A percentile compares a stretch with the other conserved stretches of the same genome.
Evolutionary conservation across 441 rosid genomes (phyloP).

Genomic region (Bocquillonia castaneifolia): DNA sequence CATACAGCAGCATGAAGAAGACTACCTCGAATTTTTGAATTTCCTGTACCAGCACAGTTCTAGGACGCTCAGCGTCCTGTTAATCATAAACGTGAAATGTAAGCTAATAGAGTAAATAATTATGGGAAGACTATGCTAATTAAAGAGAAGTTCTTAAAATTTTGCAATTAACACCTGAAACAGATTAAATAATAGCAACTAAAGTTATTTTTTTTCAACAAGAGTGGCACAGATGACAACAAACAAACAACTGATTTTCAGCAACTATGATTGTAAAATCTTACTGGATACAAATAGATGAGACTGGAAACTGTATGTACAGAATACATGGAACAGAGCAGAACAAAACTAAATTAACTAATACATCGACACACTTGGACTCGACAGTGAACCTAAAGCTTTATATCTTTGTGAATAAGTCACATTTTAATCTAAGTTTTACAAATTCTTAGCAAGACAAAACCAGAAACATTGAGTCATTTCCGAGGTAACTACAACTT

Average conservation of each 20-base stretch:
- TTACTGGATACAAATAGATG: too few relatives aligned
- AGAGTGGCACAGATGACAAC: not conserved
- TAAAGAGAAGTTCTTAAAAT: not conserved
- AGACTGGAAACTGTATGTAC: too few relatives aligned
- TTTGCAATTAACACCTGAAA: not conserved
- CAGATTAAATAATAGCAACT: not conserved
- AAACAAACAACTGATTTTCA: slow-evolving; percentile 1
- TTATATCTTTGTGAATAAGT: too few relatives aligned
- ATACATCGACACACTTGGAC: too few relatives aligned
- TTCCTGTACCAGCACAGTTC: slow-evolving; percentile 38
- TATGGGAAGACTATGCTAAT: not conserved
- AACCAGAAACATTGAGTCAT: too few relatives aligned
- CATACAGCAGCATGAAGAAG: slow-evolving; percentile 12
- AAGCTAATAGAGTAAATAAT: not conserved
- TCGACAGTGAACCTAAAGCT: too few relatives aligned
- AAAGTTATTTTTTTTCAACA: not conserved
- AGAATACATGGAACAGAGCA: too few relatives aligned
- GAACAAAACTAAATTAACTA: too few relatives aligned
- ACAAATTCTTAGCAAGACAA: too few relatives aligned
- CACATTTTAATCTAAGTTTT: too few relatives aligned
- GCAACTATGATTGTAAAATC: not conserved
- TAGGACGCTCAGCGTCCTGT: slow-evolving; percentile 48
- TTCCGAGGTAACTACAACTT: too few relatives aligned
- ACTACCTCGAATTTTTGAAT: slow-evolving; percentile 54
- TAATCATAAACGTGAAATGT: slow-evolving; percentile 23